Evolutionary conservation across 306 rosid genomes (phyloP).

Genomic region (Citrullus colocynthis): DNA sequence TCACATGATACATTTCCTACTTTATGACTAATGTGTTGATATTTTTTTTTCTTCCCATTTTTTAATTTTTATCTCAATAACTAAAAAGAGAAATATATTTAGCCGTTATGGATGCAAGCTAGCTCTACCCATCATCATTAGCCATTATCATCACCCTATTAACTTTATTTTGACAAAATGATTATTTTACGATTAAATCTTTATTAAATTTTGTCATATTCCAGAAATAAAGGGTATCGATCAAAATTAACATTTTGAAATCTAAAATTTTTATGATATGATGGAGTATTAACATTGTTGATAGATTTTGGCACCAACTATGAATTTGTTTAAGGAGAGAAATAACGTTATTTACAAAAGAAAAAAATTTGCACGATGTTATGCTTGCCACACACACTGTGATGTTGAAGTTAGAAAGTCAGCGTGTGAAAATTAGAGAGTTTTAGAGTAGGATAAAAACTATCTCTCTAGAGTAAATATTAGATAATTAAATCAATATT

Average conservation of each 20-base stretch:
- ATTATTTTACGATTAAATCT: not conserved
- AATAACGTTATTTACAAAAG: too few relatives aligned
- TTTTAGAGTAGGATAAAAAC: too few relatives aligned
- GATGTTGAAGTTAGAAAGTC: too few relatives aligned
- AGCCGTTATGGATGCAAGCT: slow-evolving; percentile 9
- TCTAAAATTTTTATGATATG: not conserved
- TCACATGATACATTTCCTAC: not conserved
- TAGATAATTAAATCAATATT: too few relatives aligned
- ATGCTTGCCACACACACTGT: too few relatives aligned
- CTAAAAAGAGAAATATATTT: not conserved
- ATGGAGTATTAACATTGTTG: not conserved
- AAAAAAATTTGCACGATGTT: too few relatives aligned
- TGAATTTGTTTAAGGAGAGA: too few relatives aligned
- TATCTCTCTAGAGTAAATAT: too few relatives aligned
- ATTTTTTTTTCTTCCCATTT: not conserved
- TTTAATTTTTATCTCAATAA: not conserved
- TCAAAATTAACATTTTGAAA: not conserved
- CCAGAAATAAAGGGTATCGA: not conserved
- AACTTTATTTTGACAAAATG: not conserved
- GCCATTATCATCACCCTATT: not conserved
- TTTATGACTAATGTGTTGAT: not conserved
- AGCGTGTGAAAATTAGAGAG: too few relatives aligned
- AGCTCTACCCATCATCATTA: not conserved
- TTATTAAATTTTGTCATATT: not conserved
- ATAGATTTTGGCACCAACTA: too few relatives aligned